phyloP scores from a whole-genome alignment of 2,329 filamentous ascomycete species.

The Fusarium praegraminearum region DNA sequence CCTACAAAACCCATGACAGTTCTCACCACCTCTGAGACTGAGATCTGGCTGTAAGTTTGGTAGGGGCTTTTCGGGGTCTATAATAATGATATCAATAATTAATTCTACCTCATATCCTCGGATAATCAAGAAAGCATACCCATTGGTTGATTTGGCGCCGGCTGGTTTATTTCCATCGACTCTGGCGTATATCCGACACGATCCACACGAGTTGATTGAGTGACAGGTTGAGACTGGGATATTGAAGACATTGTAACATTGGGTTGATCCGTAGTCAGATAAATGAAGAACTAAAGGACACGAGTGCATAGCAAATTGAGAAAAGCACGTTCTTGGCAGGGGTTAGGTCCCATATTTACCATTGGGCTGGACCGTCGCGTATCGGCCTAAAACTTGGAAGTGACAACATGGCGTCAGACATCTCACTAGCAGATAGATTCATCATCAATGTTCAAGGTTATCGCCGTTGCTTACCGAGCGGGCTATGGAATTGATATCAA shows the following conservation, averaged over 20 bases:
- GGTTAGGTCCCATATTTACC: neutral
- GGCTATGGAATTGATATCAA: too few species aligned
- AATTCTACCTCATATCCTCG: rapidly evolving
- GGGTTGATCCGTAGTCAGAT: too few species aligned
- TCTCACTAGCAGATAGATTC: neutral
- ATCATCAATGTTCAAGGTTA: neutral
- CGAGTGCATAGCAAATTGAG: neutral
- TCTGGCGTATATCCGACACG: neutral
- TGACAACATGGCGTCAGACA: neutral
- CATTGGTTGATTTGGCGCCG: neutral
- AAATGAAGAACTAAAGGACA: too few species aligned
- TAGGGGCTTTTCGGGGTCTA: neutral
- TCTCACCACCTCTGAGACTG: neutral
- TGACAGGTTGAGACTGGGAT: neutral
- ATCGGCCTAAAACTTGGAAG: neutral
- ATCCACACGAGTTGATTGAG: neutral
- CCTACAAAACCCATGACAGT: neutral
- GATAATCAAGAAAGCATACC: neutral
- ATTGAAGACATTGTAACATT: neutral
- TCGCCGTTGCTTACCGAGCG: neutral
- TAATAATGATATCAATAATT: neutral
- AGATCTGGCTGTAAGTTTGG: neutral
- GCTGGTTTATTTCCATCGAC: neutral
- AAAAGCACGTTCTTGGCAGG: neutral
- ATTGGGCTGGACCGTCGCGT: neutral